phyloP scores from a whole-genome alignment of 2,329 filamentous ascomycete genomes.

The Fusarium keratoplasticum region DNA sequence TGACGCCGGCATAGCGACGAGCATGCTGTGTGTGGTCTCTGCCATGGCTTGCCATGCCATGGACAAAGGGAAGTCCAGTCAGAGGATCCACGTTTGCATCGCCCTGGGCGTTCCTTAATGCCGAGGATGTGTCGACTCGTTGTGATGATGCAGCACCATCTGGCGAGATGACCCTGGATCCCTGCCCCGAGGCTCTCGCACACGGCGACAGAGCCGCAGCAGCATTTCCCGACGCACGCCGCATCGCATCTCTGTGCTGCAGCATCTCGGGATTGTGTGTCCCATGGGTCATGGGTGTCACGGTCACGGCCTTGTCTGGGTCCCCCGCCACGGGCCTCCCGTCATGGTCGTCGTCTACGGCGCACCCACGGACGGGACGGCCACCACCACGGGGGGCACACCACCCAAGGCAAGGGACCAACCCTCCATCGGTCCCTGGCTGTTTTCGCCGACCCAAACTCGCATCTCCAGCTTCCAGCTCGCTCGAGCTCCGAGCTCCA shows the following conservation, averaged over 20 bases:
- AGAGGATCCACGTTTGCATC: slow-evolving; percentile 44
- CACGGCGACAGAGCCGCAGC: slow-evolving; percentile 43
- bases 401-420: slow-evolving; percentile 21
- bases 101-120: slow-evolving; percentile 41
- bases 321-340: not conserved
- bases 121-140: slow-evolving; percentile 41
- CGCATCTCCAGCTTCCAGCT: slow-evolving; percentile 31
- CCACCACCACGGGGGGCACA: not conserved
- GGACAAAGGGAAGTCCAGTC: slow-evolving; percentile 46
- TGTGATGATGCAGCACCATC: slow-evolving; percentile 17
- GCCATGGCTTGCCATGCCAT: slow-evolving; percentile 40
- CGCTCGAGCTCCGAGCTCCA: slow-evolving; percentile 29
- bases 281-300: slow-evolving; percentile 12
- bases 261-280: slow-evolving; percentile 31
- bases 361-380: slow-evolving; percentile 3
- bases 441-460: slow-evolving; percentile 26
- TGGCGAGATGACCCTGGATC: slow-evolving; percentile 32
- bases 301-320: slow-evolving; percentile 4
- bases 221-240: slow-evolving; percentile 25
- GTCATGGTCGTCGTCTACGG: not conserved
- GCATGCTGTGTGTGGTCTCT: slow-evolving; percentile 31
- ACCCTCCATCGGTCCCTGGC: slow-evolving; percentile 28
- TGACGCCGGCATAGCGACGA: slow-evolving; percentile 42
- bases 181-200: slow-evolving; percentile 33
- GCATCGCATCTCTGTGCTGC: slow-evolving; percentile 23